Percentiles rank a stretch among this genome's conserved stretches.
phyloP scores from a whole-genome alignment of 2,329 filamentous ascomycete genomes.

The Clonostachys sp. region DNA sequence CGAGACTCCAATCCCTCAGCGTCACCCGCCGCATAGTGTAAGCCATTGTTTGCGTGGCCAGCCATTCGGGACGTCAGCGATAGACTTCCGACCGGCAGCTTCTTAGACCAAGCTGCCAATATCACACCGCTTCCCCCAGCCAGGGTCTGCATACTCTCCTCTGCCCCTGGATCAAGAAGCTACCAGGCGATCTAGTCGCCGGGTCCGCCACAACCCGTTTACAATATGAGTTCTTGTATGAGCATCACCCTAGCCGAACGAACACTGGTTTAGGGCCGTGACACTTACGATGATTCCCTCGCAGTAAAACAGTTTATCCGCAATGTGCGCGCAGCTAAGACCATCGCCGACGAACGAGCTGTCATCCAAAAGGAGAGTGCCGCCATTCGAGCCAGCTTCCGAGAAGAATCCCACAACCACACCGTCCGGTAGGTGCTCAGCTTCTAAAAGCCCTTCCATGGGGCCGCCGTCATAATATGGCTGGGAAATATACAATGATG shows the following conservation, averaged over 20 bases:
- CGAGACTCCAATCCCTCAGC: no score
- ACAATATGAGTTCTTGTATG: conserved; percentile 8
- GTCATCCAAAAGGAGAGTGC: conserved; percentile 99
- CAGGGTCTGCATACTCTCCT: neutral
- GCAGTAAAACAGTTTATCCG: conserved; percentile 99
- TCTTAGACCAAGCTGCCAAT: no score
- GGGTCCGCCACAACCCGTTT: neutral
- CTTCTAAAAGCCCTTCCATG: neutral
- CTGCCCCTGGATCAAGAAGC: conserved; percentile 1
- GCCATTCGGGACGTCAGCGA: no score
- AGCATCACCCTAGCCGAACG: neutral
- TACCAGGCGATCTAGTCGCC: conserved; percentile 1
- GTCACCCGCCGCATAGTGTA: no score
- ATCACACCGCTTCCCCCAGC: no score
- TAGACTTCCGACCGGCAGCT: no score
- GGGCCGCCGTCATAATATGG: no score
- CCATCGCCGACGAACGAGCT: conserved; percentile 95
- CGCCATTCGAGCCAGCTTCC: conserved; percentile 93
- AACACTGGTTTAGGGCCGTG: neutral
- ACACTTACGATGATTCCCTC: neutral
- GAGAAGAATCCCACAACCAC: conserved; percentile 92
- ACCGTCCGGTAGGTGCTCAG: conserved; percentile 68
- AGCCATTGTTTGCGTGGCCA: no score
- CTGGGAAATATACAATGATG: neutral
- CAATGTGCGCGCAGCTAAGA: conserved; percentile 97